Evolutionary conservation across 176 grass and related monocot genomes (phyloP), one percentile per base, ranked within the genome.

Genomic region (Musa itinerans): DNA sequence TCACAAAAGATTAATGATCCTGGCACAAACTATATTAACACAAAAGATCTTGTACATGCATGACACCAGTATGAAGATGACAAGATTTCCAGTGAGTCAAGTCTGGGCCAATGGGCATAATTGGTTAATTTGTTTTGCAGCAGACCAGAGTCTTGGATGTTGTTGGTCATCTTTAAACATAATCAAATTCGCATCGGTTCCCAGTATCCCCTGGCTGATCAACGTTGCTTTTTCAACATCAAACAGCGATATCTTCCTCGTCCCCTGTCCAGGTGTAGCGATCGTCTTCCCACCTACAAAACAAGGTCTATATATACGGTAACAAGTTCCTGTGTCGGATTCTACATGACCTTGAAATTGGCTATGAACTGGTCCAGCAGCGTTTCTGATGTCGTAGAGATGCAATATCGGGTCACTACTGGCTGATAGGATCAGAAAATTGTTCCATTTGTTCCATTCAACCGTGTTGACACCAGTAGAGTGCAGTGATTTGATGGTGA

Each of bases 81-180:
- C 34, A 43, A 43, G 34, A 43, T 43, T 43, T 43, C 34, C 34
- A 43, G 34, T 0, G 4, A 43, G 29, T 34, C 29, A 34, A 34
- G 34, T 43, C 34, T 43, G 34, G 4, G 34, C 34, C 34, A 43
- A 43, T 43, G 34, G 34, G 34, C 34, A 43, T 6, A 67, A 17
- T 17, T 67, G 62, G 50, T 78, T 66, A 19, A 53, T 66, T 2
- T 66, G 63, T 6, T 43, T 53, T 66, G 48, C 75, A 54, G 75
- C 75, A 65, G 75, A 43, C 75, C 62, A 65, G 17, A 78, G 75
- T 54, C 50, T 65, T 24, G 63, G 76, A 53, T 78, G 14, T 26
- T 68, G 51, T 54, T 20, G 20, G 20, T n/a, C 1, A 19, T 6
- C 51, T 5, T 49, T 68, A 24, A 78, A 56, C 5, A 55, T 68